Conservation (phyloP, 2,329 filamentous ascomycete genomes). For the Phyllosticta citribraziliensis region DNA sequence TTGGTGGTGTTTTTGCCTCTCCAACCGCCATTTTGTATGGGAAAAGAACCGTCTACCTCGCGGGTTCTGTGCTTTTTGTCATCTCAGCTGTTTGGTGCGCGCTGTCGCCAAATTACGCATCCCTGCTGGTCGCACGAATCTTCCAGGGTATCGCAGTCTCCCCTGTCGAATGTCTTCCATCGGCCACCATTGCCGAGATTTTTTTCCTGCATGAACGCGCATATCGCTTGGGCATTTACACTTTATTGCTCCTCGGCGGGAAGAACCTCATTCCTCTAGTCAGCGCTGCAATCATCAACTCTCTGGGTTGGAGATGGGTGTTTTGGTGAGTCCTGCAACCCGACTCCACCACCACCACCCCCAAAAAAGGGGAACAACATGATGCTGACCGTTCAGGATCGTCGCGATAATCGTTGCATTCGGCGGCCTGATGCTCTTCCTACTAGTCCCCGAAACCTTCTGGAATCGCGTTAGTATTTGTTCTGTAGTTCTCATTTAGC, state of each 20-base stretch:
- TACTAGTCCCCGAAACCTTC: constrained; percentile 91
- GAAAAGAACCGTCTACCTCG: constrained; percentile 83
- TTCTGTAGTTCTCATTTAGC: too few species aligned
- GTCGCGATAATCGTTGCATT: constrained; percentile 71
- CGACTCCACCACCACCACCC: too few species aligned
- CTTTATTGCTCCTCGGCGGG: constrained; percentile 73
- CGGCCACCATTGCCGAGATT: constrained; percentile 90
- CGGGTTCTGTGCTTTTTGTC: constrained; percentile 67
- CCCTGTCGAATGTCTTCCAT: constrained; percentile 84
- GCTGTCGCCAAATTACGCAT: constrained; percentile 67
- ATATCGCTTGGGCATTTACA: constrained; percentile 89
- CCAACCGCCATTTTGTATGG: constrained; percentile 87
- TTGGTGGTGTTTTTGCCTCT: constrained; percentile 75
- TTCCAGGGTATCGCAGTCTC: constrained; percentile 83
- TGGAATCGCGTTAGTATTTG: constrained; percentile 41
- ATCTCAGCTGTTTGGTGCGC: constrained; percentile 75
- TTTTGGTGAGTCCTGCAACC: constrained; percentile 54
- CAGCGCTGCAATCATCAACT: constrained; percentile 73
- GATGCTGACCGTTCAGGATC: constrained; percentile 45
- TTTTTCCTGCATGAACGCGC: constrained; percentile 92
- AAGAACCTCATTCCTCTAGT: constrained; percentile 86
- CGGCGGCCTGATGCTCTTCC: constrained; percentile 62
- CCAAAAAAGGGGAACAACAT: too few species aligned
- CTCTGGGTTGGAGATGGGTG: constrained; percentile 77
- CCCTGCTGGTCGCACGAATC: constrained; percentile 70